phyloP scores from a whole-genome alignment of 805 yeast genomes.

The Nakazawaea ambrosiae region DNA sequence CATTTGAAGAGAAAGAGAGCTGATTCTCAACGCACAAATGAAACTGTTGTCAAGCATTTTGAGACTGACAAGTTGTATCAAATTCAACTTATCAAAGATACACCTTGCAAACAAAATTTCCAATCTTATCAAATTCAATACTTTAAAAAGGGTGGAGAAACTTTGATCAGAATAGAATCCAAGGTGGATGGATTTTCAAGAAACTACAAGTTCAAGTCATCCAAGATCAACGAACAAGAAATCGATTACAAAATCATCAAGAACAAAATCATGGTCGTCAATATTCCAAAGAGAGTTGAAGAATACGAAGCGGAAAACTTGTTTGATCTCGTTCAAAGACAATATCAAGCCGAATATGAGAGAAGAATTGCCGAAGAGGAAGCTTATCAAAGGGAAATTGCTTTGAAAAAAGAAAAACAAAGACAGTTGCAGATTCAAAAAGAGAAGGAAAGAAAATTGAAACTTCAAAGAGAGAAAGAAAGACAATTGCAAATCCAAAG shows the following conservation, averaged over 20 bases:
- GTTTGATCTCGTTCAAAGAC: background rate
- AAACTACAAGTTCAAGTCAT: constrained; percentile 2
- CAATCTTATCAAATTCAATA: constrained; percentile 9
- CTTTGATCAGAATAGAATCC: constrained; percentile 4
- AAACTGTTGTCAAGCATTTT: constrained; percentile 1
- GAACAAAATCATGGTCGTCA: constrained; percentile 1
- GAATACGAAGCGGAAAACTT: no score
- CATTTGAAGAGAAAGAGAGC: constrained; percentile 8
- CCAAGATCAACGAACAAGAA: constrained; percentile 1
- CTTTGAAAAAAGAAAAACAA: background rate
- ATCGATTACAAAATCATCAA: constrained; percentile 5
- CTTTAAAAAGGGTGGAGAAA: constrained; percentile 3
- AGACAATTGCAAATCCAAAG: background rate
- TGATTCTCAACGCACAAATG: background rate
- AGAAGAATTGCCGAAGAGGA: background rate
- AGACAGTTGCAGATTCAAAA: no score
- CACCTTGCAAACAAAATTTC: constrained; percentile 3
- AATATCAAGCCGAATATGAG: constrained; percentile 1
- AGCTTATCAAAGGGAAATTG: background rate
- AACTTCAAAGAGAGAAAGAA: background rate
- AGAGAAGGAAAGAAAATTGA: no score
- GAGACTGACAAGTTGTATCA: constrained; percentile 4
- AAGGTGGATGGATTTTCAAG: constrained; percentile 2
- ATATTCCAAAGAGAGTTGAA: constrained; percentile 9
- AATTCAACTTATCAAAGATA: constrained; percentile 4